phyloP scores from a whole-genome alignment of 2,329 filamentous ascomycete genomes.

The Xylaria arbuscula region DNA sequence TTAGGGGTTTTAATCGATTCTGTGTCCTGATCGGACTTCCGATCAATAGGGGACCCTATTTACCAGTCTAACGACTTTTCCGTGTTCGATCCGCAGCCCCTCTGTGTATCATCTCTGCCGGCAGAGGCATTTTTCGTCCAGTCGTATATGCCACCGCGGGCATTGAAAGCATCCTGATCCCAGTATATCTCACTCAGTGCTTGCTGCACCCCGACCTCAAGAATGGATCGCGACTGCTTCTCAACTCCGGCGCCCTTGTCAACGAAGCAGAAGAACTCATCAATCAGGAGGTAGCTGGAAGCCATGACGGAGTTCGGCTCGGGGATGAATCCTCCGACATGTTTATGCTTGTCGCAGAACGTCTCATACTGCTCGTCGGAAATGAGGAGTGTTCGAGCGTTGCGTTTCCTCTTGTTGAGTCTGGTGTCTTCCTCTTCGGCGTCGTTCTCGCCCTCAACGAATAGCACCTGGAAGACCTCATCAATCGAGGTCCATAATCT shows the following conservation, averaged over 20 bases:
- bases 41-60: too few relatives aligned
- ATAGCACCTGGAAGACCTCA: conserved; percentile 54
- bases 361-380: conserved; percentile 57
- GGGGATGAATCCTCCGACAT: conserved; percentile 57
- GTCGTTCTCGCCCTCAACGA: conserved; percentile 65
- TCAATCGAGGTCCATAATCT: too few relatives aligned
- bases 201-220: conserved; percentile 60
- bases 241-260: conserved; percentile 54
- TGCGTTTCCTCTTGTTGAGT: conserved; percentile 47
- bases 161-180: conserved; percentile 58
- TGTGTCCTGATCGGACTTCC: too few relatives aligned
- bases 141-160: conserved; percentile 61
- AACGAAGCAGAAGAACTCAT: conserved; percentile 63
- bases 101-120: too few relatives aligned
- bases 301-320: conserved; percentile 64
- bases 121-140: conserved; percentile 52
- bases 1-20: too few relatives aligned
- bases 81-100: too few relatives aligned
- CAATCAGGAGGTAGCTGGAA: conserved; percentile 62
- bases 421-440: conserved; percentile 49
- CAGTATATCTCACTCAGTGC: conserved; percentile 59
- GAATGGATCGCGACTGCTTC: conserved; percentile 51
- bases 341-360: conserved; percentile 59
- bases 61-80: too few relatives aligned
- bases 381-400: conserved; percentile 59